Conservation (phyloP, 495 filamentous ascomycete genomes). For the Thozetella sp. region DNA sequence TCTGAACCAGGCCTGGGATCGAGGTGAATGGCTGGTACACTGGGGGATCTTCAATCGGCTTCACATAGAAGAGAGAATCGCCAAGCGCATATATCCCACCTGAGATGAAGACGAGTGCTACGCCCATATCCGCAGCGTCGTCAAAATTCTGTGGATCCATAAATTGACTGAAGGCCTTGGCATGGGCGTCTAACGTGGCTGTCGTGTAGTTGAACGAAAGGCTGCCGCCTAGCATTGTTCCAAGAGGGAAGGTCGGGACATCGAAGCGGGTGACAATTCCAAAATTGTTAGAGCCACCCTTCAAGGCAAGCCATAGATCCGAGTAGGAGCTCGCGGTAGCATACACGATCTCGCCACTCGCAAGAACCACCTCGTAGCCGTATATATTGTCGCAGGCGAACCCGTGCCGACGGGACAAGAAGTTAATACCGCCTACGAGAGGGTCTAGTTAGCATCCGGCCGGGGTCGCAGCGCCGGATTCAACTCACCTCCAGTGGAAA, state of each 20-base stretch:
- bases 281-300: constrained; percentile 58
- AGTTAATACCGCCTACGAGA: constrained; percentile 40
- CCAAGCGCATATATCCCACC: background rate
- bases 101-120: background rate
- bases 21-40: constrained; percentile 9
- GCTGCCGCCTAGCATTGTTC: constrained; percentile 1
- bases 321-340: constrained; percentile 23
- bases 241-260: constrained; percentile 30
- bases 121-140: constrained; percentile 7
- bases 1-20: constrained; percentile 1
- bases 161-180: constrained; percentile 9
- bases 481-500: constrained; percentile 34
- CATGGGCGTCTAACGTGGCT: background rate
- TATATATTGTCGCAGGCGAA: constrained; percentile 47
- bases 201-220: constrained; percentile 5
- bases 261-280: constrained; percentile 58
- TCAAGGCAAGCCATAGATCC: constrained; percentile 51
- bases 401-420: constrained; percentile 45
- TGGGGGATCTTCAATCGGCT: constrained; percentile 17
- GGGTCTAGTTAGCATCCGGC: background rate
- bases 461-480: constrained; percentile 18
- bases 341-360: constrained; percentile 27
- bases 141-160: constrained; percentile 12
- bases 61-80: constrained; percentile 15
- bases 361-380: constrained; percentile 47